Conservation (phyloP, 176 grass and related monocot genomes). For the bread wheat (Triticum aestivum) region IWGSC_CS_RefSeq_v2.1 NC_057798.1:632770591-632771090, state of each 20-base stretch:
- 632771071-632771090: neutral
- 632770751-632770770: too few relatives aligned
- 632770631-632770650: too few relatives aligned
- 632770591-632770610: too few relatives aligned
- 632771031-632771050: neutral
- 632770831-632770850: neutral
- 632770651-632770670: too few relatives aligned
- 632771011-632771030: neutral
- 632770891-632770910: neutral
- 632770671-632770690: too few relatives aligned
- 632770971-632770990: too few relatives aligned
- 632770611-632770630: too few relatives aligned
- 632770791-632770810: neutral
- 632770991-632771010: neutral
- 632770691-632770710: too few relatives aligned
- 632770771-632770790: neutral
- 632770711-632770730: too few relatives aligned
- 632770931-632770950: neutral
- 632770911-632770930: neutral
- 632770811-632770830: neutral
- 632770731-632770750: too few relatives aligned
- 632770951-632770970: neutral
- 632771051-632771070: neutral
- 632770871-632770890: neutral
- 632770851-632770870: neutral